Base-by-base conservation (phyloP, 345 rosid genomes). In the Geranium rotundifolium region DNA sequence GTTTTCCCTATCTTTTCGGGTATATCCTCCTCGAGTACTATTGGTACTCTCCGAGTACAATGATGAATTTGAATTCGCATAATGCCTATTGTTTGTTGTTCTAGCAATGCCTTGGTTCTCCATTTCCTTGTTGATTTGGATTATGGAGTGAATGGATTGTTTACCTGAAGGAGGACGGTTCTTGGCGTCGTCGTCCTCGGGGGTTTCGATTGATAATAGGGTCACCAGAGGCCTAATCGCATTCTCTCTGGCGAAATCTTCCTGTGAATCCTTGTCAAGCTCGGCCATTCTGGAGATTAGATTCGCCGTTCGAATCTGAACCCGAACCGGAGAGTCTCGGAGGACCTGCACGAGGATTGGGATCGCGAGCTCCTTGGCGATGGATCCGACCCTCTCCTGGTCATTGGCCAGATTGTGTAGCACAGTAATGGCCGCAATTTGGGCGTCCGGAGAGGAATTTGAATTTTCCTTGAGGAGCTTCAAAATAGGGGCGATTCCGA, bases 281-380 rank as follows among this genome's bases (percentile, higher is more conserved):
- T 79, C 81, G 1, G 96, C 95, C 98, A 92, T 92, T 69, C 80
- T 70, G 0, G 95, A 93, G 49, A 92, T 87, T 76, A 92, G 60
- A 18, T 54, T 61, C 5, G 91, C 93, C 62, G 76, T 82, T 62
- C 66, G 77, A 54, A 73, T 79, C 74, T 89, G 98, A 69, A 87
- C 91, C 62, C 60, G 79, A 84, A 84, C 80, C 1, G 85, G 77
- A 3, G 93, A 79, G 71, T 87, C 96, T 13, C 84, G 68, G 23
- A 89, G 81, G 12, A 80, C 89, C 41, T 79, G 85, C 4, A 87
- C 86, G 0, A 89, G 76, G n/a, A 80, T 55, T 0, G 84, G 85
- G 67, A 92, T 77, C 19, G 93, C 96, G 0, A 69, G 70, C 50
- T 84, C 84, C 0, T 68, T 64, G 29, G 84, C 84, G 3, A 92